Evolutionary conservation across 2,329 filamentous ascomycete species (phyloP), one percentile per base, ranked within the genome.

Genomic region (Teratosphaeria zuluensis): DNA sequence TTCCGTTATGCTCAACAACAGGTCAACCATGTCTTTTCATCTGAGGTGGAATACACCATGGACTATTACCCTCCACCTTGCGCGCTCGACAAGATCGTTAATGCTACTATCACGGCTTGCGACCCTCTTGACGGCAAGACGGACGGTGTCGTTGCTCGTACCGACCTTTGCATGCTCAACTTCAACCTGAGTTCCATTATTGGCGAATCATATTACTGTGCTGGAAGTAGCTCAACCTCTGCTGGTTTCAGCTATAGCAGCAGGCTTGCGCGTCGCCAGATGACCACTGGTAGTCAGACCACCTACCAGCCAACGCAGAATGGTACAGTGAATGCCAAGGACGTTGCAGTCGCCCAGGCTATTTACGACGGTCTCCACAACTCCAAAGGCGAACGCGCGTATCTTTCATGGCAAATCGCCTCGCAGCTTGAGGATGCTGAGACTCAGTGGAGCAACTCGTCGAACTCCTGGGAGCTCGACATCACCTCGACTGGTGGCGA

Each of bases 121-220:
- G 81, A 84, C 61, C 71, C 75, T 5, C 72, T 84, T 5, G 82
- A 84, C 57, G 81, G 82, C 5, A 74, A 74, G 52, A 75, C 73
- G 0, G 81, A 84, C 57, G 80, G 81, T 16, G 79, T 84, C 4
- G 74, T 84, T 51, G 72, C 76, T 4, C 73, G 78, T 4, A 76
- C 46, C 8, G 42, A 48, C 19, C 42, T 48, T 1, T 48, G 42
- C 42, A 48, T 48, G 42, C 42, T 48, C 42, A 6, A 48, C n/a
- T 48, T 48, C 16, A 48, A 48, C n/a, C 19, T 48, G n/a, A 48
- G 42, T 21, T 48, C 42, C 16, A 21, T 48, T 6, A 48, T 48
- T n/a, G 42, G 42, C n/a, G 42, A 48, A n/a, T 48, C 42, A n/a
- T 48, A 48, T n/a, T 48, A 48, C 42, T 48, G 42, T 5, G 42